A percentile compares a stretch with the other conserved stretches of the same genome.
Evolutionary conservation across 2,329 filamentous ascomycete genomes (phyloP).

Genomic region (Alternaria gaisen): DNA sequence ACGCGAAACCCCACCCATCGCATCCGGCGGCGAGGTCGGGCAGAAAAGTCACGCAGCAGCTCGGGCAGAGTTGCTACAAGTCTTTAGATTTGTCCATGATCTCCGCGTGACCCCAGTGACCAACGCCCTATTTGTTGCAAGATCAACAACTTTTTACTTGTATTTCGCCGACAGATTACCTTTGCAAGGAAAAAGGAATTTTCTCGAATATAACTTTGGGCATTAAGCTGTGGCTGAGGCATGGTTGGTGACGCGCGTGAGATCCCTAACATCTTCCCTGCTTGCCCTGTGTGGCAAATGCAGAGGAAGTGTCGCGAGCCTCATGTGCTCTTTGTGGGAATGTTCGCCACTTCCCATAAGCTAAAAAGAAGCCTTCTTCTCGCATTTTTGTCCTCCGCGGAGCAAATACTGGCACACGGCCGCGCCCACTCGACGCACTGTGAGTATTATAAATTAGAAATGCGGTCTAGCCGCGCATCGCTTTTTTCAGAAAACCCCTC

Average conservation of each 20-base stretch:
- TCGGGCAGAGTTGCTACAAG: slow-evolving; percentile 3
- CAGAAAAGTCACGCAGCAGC: not conserved
- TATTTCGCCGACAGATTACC: slow-evolving; percentile 1
- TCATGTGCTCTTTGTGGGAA: slow-evolving; percentile 5
- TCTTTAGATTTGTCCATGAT: slow-evolving; percentile 1
- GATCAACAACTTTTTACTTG: not conserved
- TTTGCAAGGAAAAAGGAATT: not conserved
- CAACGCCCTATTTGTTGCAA: not conserved
- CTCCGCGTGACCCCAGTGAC: not conserved
- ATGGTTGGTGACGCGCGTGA: not conserved
- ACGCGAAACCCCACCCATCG: not conserved
- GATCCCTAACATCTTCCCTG: not conserved
- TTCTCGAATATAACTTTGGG: not conserved
- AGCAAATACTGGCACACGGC: not conserved
- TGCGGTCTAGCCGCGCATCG: slow-evolving; percentile 21
- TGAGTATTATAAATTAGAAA: slow-evolving; percentile 17
- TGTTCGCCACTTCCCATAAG: not conserved
- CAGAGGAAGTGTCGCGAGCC: slow-evolving; percentile 8
- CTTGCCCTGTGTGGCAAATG: slow-evolving; percentile 3
- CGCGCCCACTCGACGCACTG: not conserved
- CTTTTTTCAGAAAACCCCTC: slow-evolving; percentile 11
- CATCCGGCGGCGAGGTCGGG: not conserved
- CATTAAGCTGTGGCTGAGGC: not conserved
- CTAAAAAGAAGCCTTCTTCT: slow-evolving; percentile 5
- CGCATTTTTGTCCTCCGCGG: slow-evolving; percentile 7